These are phyloP conservation scores for Hysterangium stoloniferum DNA, from an alignment of 768 basidiomycete genomes.

Conservation along the genomic window DNA sequence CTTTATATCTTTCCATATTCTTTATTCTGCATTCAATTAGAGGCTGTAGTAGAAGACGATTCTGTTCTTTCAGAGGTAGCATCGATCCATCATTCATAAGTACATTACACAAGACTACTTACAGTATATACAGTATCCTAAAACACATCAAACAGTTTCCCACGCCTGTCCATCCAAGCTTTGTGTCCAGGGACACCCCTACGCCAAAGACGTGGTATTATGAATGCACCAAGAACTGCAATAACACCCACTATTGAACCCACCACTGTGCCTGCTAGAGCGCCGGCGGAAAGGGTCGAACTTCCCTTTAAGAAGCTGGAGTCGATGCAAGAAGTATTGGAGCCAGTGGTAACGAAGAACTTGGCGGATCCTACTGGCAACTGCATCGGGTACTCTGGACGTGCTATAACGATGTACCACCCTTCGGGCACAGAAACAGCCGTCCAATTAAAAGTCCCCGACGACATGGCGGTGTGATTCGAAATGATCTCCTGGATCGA, in stretches of 20 bases:
- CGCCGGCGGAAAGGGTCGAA: conserved; percentile 14
- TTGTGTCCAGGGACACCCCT: conserved; percentile 13
- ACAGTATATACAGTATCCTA: too few relatives aligned
- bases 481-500: conserved; percentile 23
- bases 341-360: conserved; percentile 25
- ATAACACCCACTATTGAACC: conserved; percentile 19
- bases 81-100: conserved; percentile 2
- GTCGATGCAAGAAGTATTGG: conserved; percentile 14
- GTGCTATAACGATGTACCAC: conserved; percentile 24
- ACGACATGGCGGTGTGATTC: conserved; percentile 20
- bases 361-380: conserved; percentile 15
- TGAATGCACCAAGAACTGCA: conserved; percentile 20
- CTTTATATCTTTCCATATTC: conserved; percentile 9
- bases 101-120: not conserved
- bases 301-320: conserved; percentile 2
- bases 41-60: conserved; percentile 6
- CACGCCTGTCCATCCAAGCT: conserved; percentile 13
- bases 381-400: conserved; percentile 14
- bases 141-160: conserved; percentile 17
- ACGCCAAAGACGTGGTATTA: conserved; percentile 19
- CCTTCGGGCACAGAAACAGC: conserved; percentile 28
- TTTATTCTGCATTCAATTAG: conserved; percentile 2
- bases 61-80: not conserved
- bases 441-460: conserved; percentile 21
- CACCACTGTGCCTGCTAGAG: conserved; percentile 21